Evolutionary conservation across 257 asterid species (phyloP).

Genomic region (Solanum etuberosum): DNA sequence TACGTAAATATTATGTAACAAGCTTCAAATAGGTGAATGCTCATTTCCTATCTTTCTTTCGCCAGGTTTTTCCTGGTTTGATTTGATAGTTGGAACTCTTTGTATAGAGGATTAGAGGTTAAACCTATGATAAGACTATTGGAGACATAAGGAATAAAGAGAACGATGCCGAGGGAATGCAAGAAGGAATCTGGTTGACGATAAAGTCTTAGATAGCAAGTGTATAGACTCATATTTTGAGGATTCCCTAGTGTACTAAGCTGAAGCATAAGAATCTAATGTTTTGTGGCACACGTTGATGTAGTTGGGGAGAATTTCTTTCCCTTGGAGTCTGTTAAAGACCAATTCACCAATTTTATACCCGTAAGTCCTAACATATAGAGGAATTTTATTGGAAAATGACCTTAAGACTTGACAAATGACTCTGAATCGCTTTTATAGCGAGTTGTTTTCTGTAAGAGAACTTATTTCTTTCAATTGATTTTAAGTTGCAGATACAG

Average conservation of each 20-base stretch:
- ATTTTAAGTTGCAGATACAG: background rate
- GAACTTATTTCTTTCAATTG: background rate
- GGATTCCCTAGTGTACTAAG: background rate
- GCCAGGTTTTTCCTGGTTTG: background rate
- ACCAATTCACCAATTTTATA: background rate
- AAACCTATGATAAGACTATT: background rate
- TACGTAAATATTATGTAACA: background rate
- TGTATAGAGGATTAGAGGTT: background rate
- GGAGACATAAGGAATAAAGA: background rate
- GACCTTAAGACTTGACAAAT: background rate
- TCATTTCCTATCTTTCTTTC: background rate
- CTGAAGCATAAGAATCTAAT: background rate
- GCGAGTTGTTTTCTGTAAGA: background rate
- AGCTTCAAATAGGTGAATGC: background rate
- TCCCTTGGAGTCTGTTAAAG: background rate
- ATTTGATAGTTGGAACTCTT: background rate
- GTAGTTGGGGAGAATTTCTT: background rate
- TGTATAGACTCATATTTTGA: background rate
- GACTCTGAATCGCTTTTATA: background rate
- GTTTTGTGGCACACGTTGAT: background rate
- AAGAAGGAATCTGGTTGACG: background rate
- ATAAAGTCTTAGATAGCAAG: background rate
- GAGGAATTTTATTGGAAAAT: background rate
- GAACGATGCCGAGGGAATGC: background rate
- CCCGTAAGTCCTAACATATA: background rate